Conservation (phyloP, 345 rosid genomes). For the Gossypium bickii region DNA sequence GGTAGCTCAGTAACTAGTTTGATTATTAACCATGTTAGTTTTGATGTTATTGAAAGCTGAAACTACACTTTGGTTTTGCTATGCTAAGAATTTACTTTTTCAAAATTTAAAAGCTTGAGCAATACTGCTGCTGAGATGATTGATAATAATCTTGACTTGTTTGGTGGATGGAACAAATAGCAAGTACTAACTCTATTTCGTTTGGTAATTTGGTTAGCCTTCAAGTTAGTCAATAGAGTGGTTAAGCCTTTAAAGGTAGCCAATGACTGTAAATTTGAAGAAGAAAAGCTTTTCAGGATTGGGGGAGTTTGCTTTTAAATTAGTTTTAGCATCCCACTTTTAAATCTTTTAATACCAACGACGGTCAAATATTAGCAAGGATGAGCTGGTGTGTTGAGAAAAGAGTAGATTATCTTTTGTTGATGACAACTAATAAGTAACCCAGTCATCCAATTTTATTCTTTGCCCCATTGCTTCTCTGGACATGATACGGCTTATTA, state of each 20-base stretch:
- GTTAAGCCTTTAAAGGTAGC: not conserved
- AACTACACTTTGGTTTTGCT: not conserved
- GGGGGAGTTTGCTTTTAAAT: not conserved
- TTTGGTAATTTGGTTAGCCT: not conserved
- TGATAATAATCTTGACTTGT: not conserved
- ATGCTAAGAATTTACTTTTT: not conserved
- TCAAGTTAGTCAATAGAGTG: not conserved
- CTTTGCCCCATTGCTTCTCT: not conserved
- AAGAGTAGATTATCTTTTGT: not conserved
- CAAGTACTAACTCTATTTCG: not conserved
- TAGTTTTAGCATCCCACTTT: not conserved
- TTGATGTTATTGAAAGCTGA: not conserved
- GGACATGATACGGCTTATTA: not conserved
- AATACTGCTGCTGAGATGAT: not conserved
- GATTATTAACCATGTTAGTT: not conserved
- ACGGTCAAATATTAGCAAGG: not conserved
- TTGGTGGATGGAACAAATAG: not conserved
- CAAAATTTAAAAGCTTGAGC: not conserved
- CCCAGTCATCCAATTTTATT: not conserved
- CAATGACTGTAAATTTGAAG: slow-evolving; percentile 6
- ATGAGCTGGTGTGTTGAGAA: slow-evolving; percentile 4
- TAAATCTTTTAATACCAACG: not conserved
- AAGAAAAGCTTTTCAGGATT: not conserved
- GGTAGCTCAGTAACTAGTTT: not conserved
- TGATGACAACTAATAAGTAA: slow-evolving; percentile 4